Evolutionary conservation across 2,329 filamentous ascomycete species (phyloP).

Genomic region (Zymoseptoria brevis): DNA sequence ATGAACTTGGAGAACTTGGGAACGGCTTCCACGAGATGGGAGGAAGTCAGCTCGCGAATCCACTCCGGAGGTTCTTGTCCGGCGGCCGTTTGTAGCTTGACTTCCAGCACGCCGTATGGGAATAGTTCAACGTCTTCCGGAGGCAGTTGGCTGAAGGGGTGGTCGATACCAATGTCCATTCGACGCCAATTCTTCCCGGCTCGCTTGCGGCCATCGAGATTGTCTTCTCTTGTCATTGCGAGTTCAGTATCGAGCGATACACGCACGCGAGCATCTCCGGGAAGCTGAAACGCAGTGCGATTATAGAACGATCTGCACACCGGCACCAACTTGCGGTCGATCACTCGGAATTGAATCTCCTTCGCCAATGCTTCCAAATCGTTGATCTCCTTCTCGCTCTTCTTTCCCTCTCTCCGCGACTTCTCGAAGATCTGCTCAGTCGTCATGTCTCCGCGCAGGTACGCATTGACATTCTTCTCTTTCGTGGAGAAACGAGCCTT

Average conservation of each 20-base stretch:
- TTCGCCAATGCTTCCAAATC: conserved; percentile 82
- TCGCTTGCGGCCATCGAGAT: conserved; percentile 69
- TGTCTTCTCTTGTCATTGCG: conserved; percentile 91
- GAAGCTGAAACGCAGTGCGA: conserved; percentile 93
- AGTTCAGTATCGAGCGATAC: conserved; percentile 96
- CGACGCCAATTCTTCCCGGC: conserved; percentile 88
- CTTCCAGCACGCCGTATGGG: conserved; percentile 91
- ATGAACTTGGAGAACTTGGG: conserved; percentile 99
- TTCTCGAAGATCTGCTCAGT: conserved; percentile 92
- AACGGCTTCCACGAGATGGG: conserved; percentile 94
- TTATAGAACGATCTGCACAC: conserved; percentile 97
- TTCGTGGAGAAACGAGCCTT: conserved; percentile 93
- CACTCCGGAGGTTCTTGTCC: conserved; percentile 93
- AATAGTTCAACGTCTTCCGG: conserved; percentile 80
- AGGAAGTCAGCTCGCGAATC: conserved; percentile 87
- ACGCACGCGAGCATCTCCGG: conserved; percentile 88
- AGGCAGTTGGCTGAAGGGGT: conserved; percentile 81
- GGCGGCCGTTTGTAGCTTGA: conserved; percentile 93
- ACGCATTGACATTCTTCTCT: conserved; percentile 95
- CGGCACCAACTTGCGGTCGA: conserved; percentile 78
- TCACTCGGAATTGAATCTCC: conserved; percentile 87
- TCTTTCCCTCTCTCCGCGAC: conserved; percentile 89
- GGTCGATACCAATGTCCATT: conserved; percentile 96
- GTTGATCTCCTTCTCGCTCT: conserved; percentile 81
- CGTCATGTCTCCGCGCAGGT: conserved; percentile 73